Base-by-base conservation (phyloP, 805 yeast genomes). In the Wickerhamiella lipophila region DNA sequence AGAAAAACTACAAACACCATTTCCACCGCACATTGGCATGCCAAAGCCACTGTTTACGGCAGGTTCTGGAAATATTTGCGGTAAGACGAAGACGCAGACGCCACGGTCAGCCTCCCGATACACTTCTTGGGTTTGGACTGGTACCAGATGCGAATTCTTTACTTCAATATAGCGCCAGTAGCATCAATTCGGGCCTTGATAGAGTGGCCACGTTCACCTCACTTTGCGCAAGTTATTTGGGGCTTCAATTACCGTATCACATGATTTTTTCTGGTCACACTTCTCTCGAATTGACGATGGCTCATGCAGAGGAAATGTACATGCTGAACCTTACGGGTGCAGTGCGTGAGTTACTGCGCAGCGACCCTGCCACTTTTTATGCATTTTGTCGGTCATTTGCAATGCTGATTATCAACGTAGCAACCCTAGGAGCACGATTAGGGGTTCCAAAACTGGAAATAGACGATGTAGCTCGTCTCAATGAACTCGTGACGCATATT, bases 111-210 rank as follows among this genome's bases (percentile, higher is more conserved):
- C 48, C 42, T 11, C 48, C 48, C 2, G 48, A 45, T 19, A 45
- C 48, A 3, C 57, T 62, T 9, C 53, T 64, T 6, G 63, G 64
- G 13, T 58, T 53, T 46, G 57, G 55, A 23, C 59, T 57, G 9
- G 47, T 64, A 12, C 67, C 67, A 2, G 64, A 63, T 29, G 56
- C 62, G 23, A 38, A 55, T 18, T 51, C 56, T 23, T 52, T 64
- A 15, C 59, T 58, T 8, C 58, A 56, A 42, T 63, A 63, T 54
- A 51, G 61, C 12, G 51, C 54, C n/a, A 52, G 58, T 8, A 53
- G 57, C 7, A 51, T 64, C 25, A 64, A 63, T 50, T 51, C 58
- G 40, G 60, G 64, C 9, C 35, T 64, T 25, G 68, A 64, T 49
- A 53, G 68, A 18, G 56, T 64, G 18, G 56, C 62, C n/a, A 56